Conservation (phyloP, 192 early-diverging fungal genomes). For the Coemansia sp. region DNA sequence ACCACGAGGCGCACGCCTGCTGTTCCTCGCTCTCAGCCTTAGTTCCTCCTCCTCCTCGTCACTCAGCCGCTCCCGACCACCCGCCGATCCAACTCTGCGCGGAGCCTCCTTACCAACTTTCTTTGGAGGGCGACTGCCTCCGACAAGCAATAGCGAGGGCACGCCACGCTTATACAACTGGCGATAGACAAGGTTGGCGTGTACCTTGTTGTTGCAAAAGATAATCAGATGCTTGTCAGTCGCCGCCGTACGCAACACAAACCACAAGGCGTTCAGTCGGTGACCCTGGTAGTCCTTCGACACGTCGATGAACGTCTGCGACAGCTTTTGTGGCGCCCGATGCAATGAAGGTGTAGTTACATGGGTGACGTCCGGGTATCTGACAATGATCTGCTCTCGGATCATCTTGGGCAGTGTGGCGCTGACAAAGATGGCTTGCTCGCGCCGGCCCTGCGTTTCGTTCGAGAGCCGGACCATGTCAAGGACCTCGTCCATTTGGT, state of each 20-base stretch:
- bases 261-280: slow-evolving; percentile 69
- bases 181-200: slow-evolving; percentile 60
- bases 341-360: slow-evolving; percentile 85
- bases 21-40: neutral
- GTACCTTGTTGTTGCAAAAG: slow-evolving; percentile 82
- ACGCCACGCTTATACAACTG: slow-evolving; percentile 61
- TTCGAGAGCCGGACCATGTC: slow-evolving; percentile 45
- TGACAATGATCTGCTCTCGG: slow-evolving; percentile 58
- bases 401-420: slow-evolving; percentile 76
- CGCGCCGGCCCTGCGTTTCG: slow-evolving; percentile 39
- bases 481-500: slow-evolving; percentile 66
- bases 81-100: neutral
- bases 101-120: neutral
- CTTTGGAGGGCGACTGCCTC: slow-evolving; percentile 30
- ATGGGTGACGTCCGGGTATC: slow-evolving; percentile 63
- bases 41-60: neutral
- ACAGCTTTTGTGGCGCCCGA: slow-evolving; percentile 68
- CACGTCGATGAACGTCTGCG: slow-evolving; percentile 82
- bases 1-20: slow-evolving; percentile 6
- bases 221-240: slow-evolving; percentile 73
- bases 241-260: slow-evolving; percentile 69
- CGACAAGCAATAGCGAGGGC: slow-evolving; percentile 57
- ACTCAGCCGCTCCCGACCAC: neutral
- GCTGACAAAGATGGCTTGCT: slow-evolving; percentile 67
- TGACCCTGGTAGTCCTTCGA: slow-evolving; percentile 66